Evolutionary conservation across 352 stramenopile genomes (phyloP), one percentile per base, ranked within the genome.

Genomic region (Elongisporangium prolatum): DNA sequence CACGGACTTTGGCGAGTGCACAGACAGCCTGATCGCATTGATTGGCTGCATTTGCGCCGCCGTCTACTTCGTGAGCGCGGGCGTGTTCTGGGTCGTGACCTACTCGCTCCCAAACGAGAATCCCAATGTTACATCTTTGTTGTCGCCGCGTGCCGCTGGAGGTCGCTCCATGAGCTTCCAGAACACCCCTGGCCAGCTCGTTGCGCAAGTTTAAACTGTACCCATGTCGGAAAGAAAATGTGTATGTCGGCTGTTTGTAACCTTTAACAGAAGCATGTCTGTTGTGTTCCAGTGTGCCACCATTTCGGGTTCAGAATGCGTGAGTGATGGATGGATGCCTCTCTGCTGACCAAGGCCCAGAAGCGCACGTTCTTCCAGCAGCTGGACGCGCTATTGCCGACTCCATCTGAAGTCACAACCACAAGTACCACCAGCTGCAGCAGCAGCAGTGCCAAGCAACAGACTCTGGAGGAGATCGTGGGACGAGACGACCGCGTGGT

Each of bases 1-100:
- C 71, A 75, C 68, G 21, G 78, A 91, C 65, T 88, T 91, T 64
- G 75, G 78, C 3, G 54, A 64, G 14, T 79, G 64, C 18, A 73
- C 62, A 0, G 71, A 91, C 57, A 24, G 14, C 4, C 62, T 65
- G 6, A 72, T 91, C 48, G 52, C 56, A 28, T 47, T 56, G 1
- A 75, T 80, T 34, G 76, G 74, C 17, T 47, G 64, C 24, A 57
- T 71, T 44, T 86, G 74, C 50, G 71, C 55, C 17, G 68, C 37
- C 0, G 54, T 86, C 13, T 86, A 79, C 60, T 2, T 77, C 0
- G 48, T 75, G 6, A 63, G 34, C 4, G 28, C 64, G 10, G 20
- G 62, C 22, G 47, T 72, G 16, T 88, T 86, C 51, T 61, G 68
- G 51, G 24, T 57, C 34, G 58, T 65, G 1, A 52, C 48, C 20